Conservation (phyloP, 2,329 filamentous ascomycete species). For the Exophiala viscosa region DNA sequence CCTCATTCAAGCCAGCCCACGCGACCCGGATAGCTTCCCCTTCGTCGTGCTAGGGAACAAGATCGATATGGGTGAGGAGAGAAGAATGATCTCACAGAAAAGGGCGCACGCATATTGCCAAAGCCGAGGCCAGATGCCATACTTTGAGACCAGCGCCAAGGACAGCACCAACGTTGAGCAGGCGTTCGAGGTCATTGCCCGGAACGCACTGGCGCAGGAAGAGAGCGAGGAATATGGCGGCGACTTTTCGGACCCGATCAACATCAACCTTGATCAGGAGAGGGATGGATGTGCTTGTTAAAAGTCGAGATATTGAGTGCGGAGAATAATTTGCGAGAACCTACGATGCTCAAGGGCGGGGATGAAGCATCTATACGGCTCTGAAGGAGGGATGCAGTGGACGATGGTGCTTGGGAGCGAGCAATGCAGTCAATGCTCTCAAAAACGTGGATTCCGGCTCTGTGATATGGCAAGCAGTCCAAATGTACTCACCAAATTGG, state of each 20-base stretch:
- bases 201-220: slow-evolving; percentile 92
- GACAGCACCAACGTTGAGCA: slow-evolving; percentile 98
- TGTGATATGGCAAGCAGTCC: too few relatives aligned
- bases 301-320: slow-evolving; percentile 26
- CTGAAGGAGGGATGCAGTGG: too few relatives aligned
- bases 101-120: slow-evolving; percentile 96
- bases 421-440: too few relatives aligned
- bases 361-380: too few relatives aligned
- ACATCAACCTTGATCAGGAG: slow-evolving; percentile 93
- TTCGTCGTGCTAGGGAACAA: slow-evolving; percentile 99
- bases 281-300: slow-evolving; percentile 91
- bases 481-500: too few relatives aligned
- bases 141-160: slow-evolving; percentile 99
- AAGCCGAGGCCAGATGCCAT: slow-evolving; percentile 93
- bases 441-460: too few relatives aligned
- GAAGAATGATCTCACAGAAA: slow-evolving; percentile 94
- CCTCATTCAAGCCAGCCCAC: slow-evolving; percentile 90
- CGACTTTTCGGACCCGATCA: slow-evolving; percentile 96
- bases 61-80: slow-evolving; percentile 97
- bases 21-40: slow-evolving; percentile 95
- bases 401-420: too few relatives aligned
- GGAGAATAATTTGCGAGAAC: background rate
- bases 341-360: background rate
- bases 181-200: slow-evolving; percentile 85
- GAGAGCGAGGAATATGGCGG: slow-evolving; percentile 97